Percentiles rank a stretch among this genome's conserved stretches.
Conservation (phyloP, 1,284 basidiomycete species). For the Heimioporus retisporus region DNA sequence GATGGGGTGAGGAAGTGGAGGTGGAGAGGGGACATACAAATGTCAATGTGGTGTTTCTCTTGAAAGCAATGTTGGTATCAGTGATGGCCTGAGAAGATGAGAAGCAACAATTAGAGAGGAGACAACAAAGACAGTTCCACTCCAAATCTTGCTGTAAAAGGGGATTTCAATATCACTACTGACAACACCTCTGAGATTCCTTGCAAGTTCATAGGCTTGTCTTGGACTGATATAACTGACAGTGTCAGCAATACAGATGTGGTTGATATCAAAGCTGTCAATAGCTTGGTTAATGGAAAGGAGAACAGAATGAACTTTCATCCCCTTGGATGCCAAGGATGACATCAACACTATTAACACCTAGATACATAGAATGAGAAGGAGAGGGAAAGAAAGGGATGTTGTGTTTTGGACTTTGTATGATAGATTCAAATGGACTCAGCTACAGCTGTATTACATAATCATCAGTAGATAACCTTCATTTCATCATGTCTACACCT, state of each 20-base stretch:
- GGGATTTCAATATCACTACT: slow-evolving; percentile 98
- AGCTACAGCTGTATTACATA: slow-evolving; percentile 50
- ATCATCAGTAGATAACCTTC: no score
- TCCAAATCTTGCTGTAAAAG: slow-evolving; percentile 99
- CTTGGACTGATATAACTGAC: slow-evolving; percentile 99
- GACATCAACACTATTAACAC: no score
- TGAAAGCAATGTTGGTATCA: slow-evolving; percentile 98
- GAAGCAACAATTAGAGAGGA: background rate
- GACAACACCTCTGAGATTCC: slow-evolving; percentile 96
- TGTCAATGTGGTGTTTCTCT: slow-evolving; percentile 99
- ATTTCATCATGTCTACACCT: no score
- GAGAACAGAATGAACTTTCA: no score
- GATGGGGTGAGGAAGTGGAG: no score
- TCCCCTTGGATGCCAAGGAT: no score
- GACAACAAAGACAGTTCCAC: slow-evolving; percentile 63
- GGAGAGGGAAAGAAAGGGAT: no score
- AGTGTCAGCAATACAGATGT: slow-evolving; percentile 99
- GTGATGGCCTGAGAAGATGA: slow-evolving; percentile 82
- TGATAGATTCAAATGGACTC: no score
- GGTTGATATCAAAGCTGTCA: slow-evolving; percentile 99
- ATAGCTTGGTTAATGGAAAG: slow-evolving; percentile 99
- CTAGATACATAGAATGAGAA: no score
- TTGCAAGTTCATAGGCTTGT: slow-evolving; percentile 98
- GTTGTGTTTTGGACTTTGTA: no score
- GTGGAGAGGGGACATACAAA: slow-evolving; percentile 64